Evolutionary conservation across 768 basidiomycete genomes (phyloP).

Genomic region (Kwoniella sp.): DNA sequence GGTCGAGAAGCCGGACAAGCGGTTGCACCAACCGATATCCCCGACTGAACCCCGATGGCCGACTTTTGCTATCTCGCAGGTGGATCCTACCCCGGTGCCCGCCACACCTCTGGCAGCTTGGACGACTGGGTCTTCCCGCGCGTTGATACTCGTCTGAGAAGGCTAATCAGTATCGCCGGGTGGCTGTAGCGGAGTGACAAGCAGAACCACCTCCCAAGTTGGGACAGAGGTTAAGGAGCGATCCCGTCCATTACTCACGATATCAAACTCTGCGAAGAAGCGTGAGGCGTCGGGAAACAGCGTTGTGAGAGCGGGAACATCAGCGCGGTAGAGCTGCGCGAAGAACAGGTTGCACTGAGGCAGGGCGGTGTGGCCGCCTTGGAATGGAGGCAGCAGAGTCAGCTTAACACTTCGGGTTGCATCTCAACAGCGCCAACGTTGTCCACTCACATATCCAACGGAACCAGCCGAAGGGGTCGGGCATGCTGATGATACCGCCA

Average conservation of each 20-base stretch:
- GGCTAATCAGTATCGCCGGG: too few species aligned
- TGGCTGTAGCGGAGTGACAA: too few species aligned
- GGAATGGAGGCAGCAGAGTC: too few species aligned
- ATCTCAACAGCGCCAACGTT: too few species aligned
- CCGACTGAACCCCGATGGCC: conserved; percentile 55
- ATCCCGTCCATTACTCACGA: too few species aligned
- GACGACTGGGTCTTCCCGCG: conserved; percentile 54
- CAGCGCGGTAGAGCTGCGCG: conserved; percentile 60
- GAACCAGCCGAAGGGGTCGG: conserved; percentile 59
- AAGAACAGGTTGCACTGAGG: conserved; percentile 95
- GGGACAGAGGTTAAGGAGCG: too few species aligned
- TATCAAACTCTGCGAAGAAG: conserved; percentile 25
- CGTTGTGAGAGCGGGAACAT: conserved; percentile 26
- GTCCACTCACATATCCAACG: conserved; percentile 59
- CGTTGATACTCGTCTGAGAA: too few species aligned
- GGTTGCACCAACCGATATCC: conserved; percentile 61
- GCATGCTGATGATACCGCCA: too few species aligned
- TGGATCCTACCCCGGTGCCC: conserved; percentile 76
- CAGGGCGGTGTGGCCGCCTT: conserved; percentile 54
- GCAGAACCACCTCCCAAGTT: too few species aligned
- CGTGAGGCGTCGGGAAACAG: conserved; percentile 20
- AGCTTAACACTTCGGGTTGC: too few species aligned
- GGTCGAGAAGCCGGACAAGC: not conserved
- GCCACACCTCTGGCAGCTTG: conserved; percentile 54
- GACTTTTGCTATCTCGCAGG: conserved; percentile 69